Conservation (phyloP, 352 stramenopile genomes). For the Elongisporangium undulatum region DNA sequence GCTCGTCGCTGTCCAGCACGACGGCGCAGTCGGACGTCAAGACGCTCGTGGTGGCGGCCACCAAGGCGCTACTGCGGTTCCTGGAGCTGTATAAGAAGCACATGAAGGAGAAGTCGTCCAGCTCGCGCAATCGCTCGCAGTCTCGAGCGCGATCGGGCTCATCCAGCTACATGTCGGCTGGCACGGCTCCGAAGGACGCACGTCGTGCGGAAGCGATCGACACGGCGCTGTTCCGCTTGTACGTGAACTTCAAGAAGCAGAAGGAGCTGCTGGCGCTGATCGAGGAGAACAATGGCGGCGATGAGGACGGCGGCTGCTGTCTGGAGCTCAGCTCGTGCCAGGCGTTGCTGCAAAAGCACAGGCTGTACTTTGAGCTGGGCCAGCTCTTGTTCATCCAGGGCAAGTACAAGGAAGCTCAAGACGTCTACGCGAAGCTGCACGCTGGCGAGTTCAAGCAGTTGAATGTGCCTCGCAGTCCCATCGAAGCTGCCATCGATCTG, state of each 20-base stretch:
- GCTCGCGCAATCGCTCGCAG: slow-evolving; percentile 25
- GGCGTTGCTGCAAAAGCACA: slow-evolving; percentile 58
- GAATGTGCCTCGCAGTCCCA: slow-evolving; percentile 78
- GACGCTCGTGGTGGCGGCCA: slow-evolving; percentile 53
- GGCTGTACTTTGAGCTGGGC: slow-evolving; percentile 79
- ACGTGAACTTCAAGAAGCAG: slow-evolving; percentile 72
- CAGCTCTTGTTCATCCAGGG: slow-evolving; percentile 65
- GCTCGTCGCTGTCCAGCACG: slow-evolving; percentile 41
- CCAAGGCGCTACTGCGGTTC: slow-evolving; percentile 79
- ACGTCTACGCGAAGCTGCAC: slow-evolving; percentile 79
- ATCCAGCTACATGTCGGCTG: slow-evolving; percentile 10
- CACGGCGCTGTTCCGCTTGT: slow-evolving; percentile 78
- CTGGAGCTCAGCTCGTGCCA: slow-evolving; percentile 68
- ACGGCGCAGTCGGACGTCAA: slow-evolving; percentile 50
- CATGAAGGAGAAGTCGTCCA: slow-evolving; percentile 58
- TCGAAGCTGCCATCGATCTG: slow-evolving; percentile 88
- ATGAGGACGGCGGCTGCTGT: slow-evolving; percentile 48
- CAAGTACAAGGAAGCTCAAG: slow-evolving; percentile 67
- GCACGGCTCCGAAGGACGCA: slow-evolving; percentile 47
- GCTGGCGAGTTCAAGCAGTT: slow-evolving; percentile 84
- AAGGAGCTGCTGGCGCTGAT: slow-evolving; percentile 78
- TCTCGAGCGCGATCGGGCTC: slow-evolving; percentile 39
- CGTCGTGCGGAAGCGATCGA: slow-evolving; percentile 80
- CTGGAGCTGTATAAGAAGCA: slow-evolving; percentile 80
- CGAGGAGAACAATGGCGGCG: slow-evolving; percentile 46